Conservation (phyloP, 2,329 filamentous ascomycete genomes). For the Pseudogymnoascus sp. region DNA sequence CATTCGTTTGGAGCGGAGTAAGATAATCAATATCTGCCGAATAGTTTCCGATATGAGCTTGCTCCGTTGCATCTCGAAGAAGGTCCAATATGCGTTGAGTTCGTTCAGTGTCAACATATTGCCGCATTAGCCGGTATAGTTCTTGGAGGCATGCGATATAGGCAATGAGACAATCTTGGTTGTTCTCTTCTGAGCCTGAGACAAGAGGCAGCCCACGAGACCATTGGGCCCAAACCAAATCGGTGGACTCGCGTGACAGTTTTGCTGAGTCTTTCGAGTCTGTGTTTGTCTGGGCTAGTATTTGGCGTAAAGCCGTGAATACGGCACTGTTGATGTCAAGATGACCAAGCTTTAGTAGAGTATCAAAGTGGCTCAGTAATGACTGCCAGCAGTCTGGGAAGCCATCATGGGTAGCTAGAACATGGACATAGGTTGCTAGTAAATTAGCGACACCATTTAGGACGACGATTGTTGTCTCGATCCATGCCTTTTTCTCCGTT, state of each 20-base stretch:
- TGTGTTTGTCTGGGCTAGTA: slow-evolving; percentile 42
- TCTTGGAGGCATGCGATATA: slow-evolving; percentile 70
- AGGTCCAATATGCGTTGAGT: slow-evolving; percentile 63
- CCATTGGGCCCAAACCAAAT: slow-evolving; percentile 63
- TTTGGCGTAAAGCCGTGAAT: slow-evolving; percentile 57
- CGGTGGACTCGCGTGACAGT: slow-evolving; percentile 39
- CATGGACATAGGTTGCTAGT: slow-evolving; percentile 66
- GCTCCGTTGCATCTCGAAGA: slow-evolving; percentile 60
- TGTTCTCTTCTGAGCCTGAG: slow-evolving; percentile 39
- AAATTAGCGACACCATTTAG: slow-evolving; percentile 64
- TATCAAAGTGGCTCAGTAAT: slow-evolving; percentile 60
- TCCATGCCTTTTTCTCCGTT: slow-evolving; percentile 49
- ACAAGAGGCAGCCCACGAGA: slow-evolving; percentile 51
- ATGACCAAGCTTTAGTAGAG: slow-evolving; percentile 51
- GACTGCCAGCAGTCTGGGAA: slow-evolving; percentile 70
- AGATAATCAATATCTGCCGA: slow-evolving; percentile 63
- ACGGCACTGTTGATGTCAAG: slow-evolving; percentile 65
- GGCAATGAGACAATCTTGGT: slow-evolving; percentile 76
- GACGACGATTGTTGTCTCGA: slow-evolving; percentile 66
- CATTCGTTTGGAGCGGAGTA: slow-evolving; percentile 62
- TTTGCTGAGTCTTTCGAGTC: slow-evolving; percentile 27
- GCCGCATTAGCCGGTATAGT: slow-evolving; percentile 66
- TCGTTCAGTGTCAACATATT: slow-evolving; percentile 51
- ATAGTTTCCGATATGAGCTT: slow-evolving; percentile 59
- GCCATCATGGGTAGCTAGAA: slow-evolving; percentile 54